Evolutionary conservation across 306 rosid species (phyloP), one percentile per base, ranked within the genome.

Genomic region (Prunus padus): DNA sequence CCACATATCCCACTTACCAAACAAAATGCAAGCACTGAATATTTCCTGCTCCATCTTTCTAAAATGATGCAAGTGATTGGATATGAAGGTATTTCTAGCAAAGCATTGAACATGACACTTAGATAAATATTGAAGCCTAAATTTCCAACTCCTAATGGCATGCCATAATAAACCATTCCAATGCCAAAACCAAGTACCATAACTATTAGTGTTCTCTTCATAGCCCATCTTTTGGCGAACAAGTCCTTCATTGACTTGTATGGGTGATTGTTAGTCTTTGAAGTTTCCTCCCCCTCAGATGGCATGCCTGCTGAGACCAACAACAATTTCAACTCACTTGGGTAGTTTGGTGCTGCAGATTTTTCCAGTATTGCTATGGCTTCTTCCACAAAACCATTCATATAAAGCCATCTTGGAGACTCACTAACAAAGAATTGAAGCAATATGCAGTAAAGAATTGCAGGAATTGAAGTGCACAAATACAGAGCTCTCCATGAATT

Each of bases 81-180:
- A 71, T 71, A 82, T 67, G 89, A 52, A 7, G 80, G 87, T 67
- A 83, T 71, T 54, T 83, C 87, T 76, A 78, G 71, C 10, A 69
- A 74, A 8, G 87, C 89, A 74, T 73, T 82, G 19, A 86, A 67
- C 16, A 72, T 56, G 1, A 65, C 89, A 9, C 75, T 79, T 0
- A 82, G 28, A 47, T 86, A 86, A 30, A 80, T 77, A 22, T 86
- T 74, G 65, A 86, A 82, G 0, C 83, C 84, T 15, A 86, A 71
- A 28, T 77, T 82, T 7, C 87, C 86, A 11, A 86, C 79, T 0
- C 80, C 85, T 3, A 82, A 19, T 45, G 86, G 84, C 87, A 86
- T 86, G 11, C 89, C 89, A 15, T 65, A 80, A 45, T 82, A 82
- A 45, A 82, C 84, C 84, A 80, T 78, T 31, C 87, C 89, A 65